Evolutionary conservation across 257 asterid species (phyloP).

Genomic region (Solanum tarapatanum): DNA sequence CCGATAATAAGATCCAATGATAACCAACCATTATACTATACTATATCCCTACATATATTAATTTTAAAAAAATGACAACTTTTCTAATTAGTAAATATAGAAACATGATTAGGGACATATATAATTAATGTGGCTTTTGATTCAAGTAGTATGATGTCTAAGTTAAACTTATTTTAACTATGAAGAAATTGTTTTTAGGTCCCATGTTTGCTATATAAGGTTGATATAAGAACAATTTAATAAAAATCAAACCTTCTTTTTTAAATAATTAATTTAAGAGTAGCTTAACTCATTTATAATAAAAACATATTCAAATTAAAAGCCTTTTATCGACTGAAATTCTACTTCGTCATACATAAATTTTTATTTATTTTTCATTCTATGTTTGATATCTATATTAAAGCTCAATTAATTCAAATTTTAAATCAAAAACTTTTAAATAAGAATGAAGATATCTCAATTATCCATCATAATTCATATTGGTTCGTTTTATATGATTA

Average conservation of each 20-base stretch:
- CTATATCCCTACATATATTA: neutral
- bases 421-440: neutral
- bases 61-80: neutral
- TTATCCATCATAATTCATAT: neutral
- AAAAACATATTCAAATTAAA: neutral
- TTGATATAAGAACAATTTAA: neutral
- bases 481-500: no score
- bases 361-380: no score
- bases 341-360: neutral
- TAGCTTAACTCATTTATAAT: neutral
- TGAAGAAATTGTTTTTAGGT: neutral
- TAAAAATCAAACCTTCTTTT: neutral
- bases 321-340: accelerated
- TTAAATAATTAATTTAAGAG: neutral
- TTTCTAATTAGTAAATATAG: neutral
- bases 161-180: neutral
- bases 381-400: neutral
- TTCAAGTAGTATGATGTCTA: neutral
- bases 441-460: neutral
- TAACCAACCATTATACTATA: neutral
- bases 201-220: neutral
- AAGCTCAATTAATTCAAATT: no score
- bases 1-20: neutral
- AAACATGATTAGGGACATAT: neutral
- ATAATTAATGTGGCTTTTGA: neutral